phyloP scores from a whole-genome alignment of 2,329 filamentous ascomycete species.

The Pseudogymnoascus sp. region DNA sequence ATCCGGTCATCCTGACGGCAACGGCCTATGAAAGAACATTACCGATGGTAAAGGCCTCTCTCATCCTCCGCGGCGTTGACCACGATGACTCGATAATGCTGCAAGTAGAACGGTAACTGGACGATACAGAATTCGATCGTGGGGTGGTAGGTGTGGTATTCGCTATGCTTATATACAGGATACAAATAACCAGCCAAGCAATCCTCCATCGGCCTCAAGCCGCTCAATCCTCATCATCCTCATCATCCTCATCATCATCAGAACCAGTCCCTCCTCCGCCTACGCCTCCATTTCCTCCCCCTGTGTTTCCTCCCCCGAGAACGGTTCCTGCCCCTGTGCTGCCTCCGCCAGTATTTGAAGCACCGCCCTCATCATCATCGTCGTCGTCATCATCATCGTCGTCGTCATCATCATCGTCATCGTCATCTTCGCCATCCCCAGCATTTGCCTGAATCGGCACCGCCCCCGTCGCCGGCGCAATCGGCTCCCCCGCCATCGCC shows the following conservation, averaged over 20 bases:
- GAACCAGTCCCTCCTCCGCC: background rate
- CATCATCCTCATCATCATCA: background rate
- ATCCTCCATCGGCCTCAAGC: too few species aligned
- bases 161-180: background rate
- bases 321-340: background rate
- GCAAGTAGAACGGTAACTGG: background rate
- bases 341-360: background rate
- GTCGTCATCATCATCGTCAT: background rate
- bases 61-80: too few species aligned
- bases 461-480: background rate
- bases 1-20: too few species aligned
- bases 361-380: background rate
- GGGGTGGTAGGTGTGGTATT: background rate
- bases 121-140: background rate
- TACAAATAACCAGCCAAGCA: background rate
- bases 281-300: background rate
- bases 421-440: background rate
- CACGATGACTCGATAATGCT: too few species aligned
- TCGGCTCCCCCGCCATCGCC: conserved; percentile 11
- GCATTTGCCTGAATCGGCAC: background rate
- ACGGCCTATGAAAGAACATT: too few species aligned
- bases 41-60: too few species aligned
- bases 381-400: background rate
- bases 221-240: background rate
- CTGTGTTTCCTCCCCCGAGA: background rate